phyloP scores from a whole-genome alignment of 495 filamentous ascomycete species.

The Sporormia fimetaria region DNA sequence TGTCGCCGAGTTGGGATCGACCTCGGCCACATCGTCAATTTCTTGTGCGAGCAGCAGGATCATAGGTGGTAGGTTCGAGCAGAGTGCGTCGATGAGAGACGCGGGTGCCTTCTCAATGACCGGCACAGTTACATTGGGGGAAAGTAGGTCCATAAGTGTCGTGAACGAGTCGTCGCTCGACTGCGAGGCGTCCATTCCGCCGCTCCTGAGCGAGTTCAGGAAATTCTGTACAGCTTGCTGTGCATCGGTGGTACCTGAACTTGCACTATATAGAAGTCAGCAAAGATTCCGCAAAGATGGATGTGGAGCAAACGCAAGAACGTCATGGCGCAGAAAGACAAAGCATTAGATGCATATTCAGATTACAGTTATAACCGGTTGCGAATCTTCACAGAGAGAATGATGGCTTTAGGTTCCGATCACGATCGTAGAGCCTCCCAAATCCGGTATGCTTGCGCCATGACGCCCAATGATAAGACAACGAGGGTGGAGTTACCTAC shows the following conservation, averaged over 20 bases:
- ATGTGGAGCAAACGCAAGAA: slow-evolving; percentile 23
- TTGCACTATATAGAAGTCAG: slow-evolving; percentile 19
- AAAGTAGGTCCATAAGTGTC: slow-evolving; percentile 76
- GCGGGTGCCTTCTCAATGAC: slow-evolving; percentile 56
- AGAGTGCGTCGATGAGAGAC: slow-evolving; percentile 57
- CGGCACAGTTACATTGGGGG: slow-evolving; percentile 61
- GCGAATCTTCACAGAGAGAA: too few relatives aligned
- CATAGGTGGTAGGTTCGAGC: slow-evolving; percentile 64
- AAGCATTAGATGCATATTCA: slow-evolving; percentile 4
- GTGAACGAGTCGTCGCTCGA: slow-evolving; percentile 52
- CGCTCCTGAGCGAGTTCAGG: slow-evolving; percentile 66
- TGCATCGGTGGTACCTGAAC: slow-evolving; percentile 38
- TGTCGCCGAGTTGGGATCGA: slow-evolving; percentile 51
- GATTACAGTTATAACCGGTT: slow-evolving; percentile 20
- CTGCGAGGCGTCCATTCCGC: slow-evolving; percentile 33
- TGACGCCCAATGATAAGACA: slow-evolving; percentile 12
- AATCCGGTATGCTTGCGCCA: too few relatives aligned
- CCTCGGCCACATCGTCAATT: slow-evolving; percentile 43
- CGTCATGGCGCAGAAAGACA: slow-evolving; percentile 25
- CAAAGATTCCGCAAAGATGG: background rate
- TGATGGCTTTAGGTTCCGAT: too few relatives aligned
- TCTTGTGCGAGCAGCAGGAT: slow-evolving; percentile 63
- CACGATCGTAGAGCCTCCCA: too few relatives aligned
- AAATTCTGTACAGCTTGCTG: slow-evolving; percentile 71
- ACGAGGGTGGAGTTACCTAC: slow-evolving; percentile 73